A percentile compares a stretch with the other conserved stretches of the same genome.
Conservation (phyloP, 140 eudicot genomes). For the Oenanthe javanica region DNA sequence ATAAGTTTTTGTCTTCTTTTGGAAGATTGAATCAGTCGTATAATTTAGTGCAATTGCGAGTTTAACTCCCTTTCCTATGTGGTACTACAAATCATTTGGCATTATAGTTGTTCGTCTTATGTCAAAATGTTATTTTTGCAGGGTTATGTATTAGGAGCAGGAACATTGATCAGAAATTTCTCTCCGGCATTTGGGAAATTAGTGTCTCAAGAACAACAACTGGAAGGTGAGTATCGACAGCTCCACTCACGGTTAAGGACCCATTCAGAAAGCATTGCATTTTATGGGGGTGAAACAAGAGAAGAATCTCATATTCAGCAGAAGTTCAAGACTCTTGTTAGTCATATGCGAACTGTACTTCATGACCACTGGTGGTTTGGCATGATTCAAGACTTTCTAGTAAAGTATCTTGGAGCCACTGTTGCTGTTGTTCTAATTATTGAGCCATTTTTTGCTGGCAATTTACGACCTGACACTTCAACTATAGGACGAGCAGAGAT, state of each 20-base stretch:
- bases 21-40: not conserved
- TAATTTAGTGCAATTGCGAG: not conserved
- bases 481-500: constrained; percentile 96
- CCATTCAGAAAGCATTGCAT: constrained; percentile 96
- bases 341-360: constrained; percentile 72
- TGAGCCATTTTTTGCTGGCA: constrained; percentile 96
- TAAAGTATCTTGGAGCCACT: constrained; percentile 99
- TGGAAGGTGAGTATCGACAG: constrained; percentile 96
- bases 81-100: not conserved
- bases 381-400: constrained; percentile 93
- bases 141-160: constrained; percentile 98
- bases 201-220: constrained; percentile 89
- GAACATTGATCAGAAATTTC: constrained; percentile 77
- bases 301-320: constrained; percentile 95
- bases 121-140: constrained; percentile 23
- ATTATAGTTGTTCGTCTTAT: constrained; percentile 9
- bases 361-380: constrained; percentile 99
- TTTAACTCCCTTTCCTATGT: not conserved
- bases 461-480: constrained; percentile 83
- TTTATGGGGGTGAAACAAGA: constrained; percentile 93
- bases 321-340: constrained; percentile 63
- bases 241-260: constrained; percentile 95
- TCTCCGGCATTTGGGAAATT: constrained; percentile 94
- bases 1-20: not conserved
- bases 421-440: constrained; percentile 94